These are phyloP conservation scores for Podosphaera xanthii DNA, from an alignment of 2,329 filamentous ascomycete species.

Conservation along the genomic window DNA sequence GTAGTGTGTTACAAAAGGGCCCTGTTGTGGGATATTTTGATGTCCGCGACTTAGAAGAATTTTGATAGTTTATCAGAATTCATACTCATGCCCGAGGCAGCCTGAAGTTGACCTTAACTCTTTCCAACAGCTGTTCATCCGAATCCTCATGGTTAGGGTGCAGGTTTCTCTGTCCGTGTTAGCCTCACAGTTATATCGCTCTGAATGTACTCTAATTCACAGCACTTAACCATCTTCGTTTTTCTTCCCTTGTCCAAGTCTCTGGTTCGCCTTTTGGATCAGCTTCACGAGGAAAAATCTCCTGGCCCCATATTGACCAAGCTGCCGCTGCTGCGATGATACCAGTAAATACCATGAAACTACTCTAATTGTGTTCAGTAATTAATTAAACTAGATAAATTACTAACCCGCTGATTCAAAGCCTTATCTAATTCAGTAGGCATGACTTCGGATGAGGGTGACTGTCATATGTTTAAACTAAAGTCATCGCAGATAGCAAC, in stretches of 20 bases:
- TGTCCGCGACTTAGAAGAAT: too few relatives aligned
- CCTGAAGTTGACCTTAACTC: slow-evolving; percentile 45
- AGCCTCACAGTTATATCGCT: background rate
- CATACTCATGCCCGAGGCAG: too few relatives aligned
- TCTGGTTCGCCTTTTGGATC: slow-evolving; percentile 60
- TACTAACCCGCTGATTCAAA: slow-evolving; percentile 42
- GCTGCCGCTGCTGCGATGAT: slow-evolving; percentile 60
- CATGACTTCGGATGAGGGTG: slow-evolving; percentile 23
- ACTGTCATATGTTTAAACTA: background rate
- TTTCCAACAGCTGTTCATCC: slow-evolving; percentile 40
- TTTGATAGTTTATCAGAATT: too few relatives aligned
- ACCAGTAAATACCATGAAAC: slow-evolving; percentile 47
- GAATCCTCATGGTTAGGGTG: slow-evolving; percentile 34
- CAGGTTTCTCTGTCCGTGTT: slow-evolving; percentile 31
- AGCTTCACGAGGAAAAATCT: slow-evolving; percentile 51
- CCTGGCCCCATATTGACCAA: slow-evolving; percentile 63
- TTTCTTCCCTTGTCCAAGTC: slow-evolving; percentile 58
- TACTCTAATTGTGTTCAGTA: background rate
- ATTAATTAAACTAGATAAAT: background rate
- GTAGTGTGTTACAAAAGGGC: too few relatives aligned
- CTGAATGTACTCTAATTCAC: slow-evolving; percentile 28
- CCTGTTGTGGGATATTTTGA: too few relatives aligned
- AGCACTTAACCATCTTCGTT: slow-evolving; percentile 56
- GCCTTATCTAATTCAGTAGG: slow-evolving; percentile 46
- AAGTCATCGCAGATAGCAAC: too few relatives aligned